Evolutionary conservation across 2,329 filamentous ascomycete genomes (phyloP), one percentile per base, ranked within the genome.

Genomic region (Neonectria coccinea): DNA sequence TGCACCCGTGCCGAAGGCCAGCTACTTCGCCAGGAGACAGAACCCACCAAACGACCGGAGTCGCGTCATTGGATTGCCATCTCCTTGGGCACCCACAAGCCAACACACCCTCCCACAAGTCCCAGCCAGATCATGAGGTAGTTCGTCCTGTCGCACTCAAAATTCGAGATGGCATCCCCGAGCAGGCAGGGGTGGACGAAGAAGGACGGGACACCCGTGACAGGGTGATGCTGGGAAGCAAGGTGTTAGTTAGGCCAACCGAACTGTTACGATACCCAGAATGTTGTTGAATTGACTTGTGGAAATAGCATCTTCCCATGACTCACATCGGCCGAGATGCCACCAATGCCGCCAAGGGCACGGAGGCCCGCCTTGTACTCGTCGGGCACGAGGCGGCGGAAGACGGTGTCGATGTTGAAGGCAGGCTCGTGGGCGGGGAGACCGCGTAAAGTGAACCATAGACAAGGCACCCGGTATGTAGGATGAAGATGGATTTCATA

Each of bases 181-280:
- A 96, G 92, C 77, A 92, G 88, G 80, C 96, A 98, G 25, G 96
- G 95, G 81, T 99, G 96, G 72, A 98, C 86, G 79, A 97, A 97
- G 79, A 95, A 97, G 54, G 89, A 88, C 44, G 94, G 93, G 63
- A 90, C 79, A 57, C 91, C 91, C 62, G 89, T 92, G 64, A 92
- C 79, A 56, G 96, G 95, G 84, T 98, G 94, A 79, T 97, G 90
- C 89, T 95, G 80, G 76, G 73, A 69, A 60, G 62, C 62, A 73
- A 74, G 59, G 52, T 67, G 73, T 84, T 81, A 82, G 80, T 81
- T 70, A 72, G 73, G 76, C 74, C 75, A 73, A 72, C 65, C 72
- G 71, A 67, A 67, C 67, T 69, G 71, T 70, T 67, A 74, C 70
- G 70, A 73, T 74, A 72, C 71, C 70, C 71, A 68, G 67, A 67